Evolutionary conservation across 306 rosid species (phyloP).

Genomic region (Ormosia emarginata): DNA sequence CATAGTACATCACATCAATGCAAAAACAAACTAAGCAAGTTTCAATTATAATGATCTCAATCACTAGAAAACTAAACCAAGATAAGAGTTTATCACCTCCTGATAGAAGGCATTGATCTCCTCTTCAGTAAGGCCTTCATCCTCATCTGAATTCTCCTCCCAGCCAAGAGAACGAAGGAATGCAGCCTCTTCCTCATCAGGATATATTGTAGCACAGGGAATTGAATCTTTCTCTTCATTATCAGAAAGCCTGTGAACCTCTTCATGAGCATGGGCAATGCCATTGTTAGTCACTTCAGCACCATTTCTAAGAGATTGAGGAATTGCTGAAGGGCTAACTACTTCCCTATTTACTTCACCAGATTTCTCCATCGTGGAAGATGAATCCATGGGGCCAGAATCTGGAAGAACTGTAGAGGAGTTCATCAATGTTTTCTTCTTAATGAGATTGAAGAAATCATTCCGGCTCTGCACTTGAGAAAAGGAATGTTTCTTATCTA

Average conservation of each 20-base stretch:
- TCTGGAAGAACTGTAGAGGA: constrained; percentile 52
- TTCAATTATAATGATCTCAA: not conserved
- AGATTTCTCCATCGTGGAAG: constrained; percentile 62
- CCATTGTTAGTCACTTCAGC: constrained; percentile 55
- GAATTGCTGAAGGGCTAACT: constrained; percentile 43
- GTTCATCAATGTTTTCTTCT: constrained; percentile 64
- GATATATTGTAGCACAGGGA: constrained; percentile 48
- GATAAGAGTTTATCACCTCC: constrained; percentile 49
- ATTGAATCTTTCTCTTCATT: constrained; percentile 37
- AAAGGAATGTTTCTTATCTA: constrained; percentile 80
- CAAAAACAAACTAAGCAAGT: not conserved
- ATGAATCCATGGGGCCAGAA: constrained; percentile 41
- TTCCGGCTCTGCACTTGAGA: constrained; percentile 91
- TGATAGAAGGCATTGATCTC: constrained; percentile 80
- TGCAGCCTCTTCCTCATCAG: constrained; percentile 91
- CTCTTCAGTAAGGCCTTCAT: constrained; percentile 92
- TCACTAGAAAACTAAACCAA: not conserved
- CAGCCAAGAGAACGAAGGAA: constrained; percentile 98
- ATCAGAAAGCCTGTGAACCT: constrained; percentile 39
- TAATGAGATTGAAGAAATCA: constrained; percentile 85
- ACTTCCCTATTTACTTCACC: constrained; percentile 49
- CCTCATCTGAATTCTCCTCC: constrained; percentile 89
- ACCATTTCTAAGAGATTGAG: constrained; percentile 51
- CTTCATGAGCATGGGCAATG: constrained; percentile 46
- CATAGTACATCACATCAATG: not conserved